Percentiles rank a stretch among this genome's conserved stretches.
Conservation (phyloP, 73 alveolate species). For the Paramecium tetraurelia region DNA sequence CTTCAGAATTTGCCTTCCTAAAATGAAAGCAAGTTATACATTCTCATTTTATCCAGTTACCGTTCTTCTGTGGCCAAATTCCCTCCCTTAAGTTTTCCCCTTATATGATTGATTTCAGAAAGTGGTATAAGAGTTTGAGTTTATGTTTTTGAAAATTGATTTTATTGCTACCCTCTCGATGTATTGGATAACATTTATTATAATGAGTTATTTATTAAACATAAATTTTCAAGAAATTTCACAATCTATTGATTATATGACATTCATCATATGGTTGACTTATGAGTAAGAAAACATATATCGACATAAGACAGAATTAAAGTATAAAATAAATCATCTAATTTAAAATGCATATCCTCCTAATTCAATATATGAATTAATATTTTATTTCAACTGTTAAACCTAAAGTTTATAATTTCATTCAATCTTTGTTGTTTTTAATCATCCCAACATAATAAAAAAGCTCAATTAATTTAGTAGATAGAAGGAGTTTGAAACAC, state of each 20-base stretch:
- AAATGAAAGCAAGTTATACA: not conserved
- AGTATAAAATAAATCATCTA: too few relatives aligned
- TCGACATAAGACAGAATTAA: too few relatives aligned
- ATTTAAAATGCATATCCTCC: too few relatives aligned
- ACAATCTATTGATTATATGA: not conserved
- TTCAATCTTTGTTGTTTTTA: not conserved
- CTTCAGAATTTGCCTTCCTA: constrained; percentile 4
- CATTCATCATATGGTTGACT: not conserved
- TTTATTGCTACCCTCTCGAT: not conserved
- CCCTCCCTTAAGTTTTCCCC: not conserved
- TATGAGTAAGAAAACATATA: too few relatives aligned
- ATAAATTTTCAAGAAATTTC: not conserved
- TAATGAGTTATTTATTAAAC: not conserved
- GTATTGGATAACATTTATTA: not conserved
- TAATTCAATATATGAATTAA: too few relatives aligned
- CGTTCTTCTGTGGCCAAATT: not conserved
- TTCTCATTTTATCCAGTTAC: not conserved
- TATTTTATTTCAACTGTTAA: too few relatives aligned
- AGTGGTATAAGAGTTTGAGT: not conserved
- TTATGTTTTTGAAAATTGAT: not conserved
- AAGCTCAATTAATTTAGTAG: too few relatives aligned
- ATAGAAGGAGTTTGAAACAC: too few relatives aligned
- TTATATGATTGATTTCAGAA: not conserved
- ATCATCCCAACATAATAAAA: too few relatives aligned
- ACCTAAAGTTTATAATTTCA: not conserved